Evolutionary conservation across 768 basidiomycete genomes (phyloP), one percentile per base, ranked within the genome.

Genomic region (Tricholoma furcatifolium): DNA sequence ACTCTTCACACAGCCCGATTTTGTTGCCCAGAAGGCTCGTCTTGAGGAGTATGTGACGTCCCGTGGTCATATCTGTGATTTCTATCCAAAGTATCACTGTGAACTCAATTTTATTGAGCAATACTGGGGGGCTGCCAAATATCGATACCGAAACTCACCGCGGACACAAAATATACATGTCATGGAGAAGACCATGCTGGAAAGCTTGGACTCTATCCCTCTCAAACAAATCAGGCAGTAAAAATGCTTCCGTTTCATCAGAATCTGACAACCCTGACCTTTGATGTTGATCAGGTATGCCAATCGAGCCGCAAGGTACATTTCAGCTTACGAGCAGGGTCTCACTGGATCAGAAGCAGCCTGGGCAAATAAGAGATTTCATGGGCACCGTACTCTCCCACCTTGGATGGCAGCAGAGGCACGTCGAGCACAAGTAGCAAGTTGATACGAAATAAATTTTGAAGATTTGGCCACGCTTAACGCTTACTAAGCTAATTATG

Each of bases 31-130:
- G 18, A 60, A 66, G 51, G 67, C 66, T 1, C 38, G 53, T 10
- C 60, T 74, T 4, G 58, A 73, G 52, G 56, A 54, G 14, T 34
- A 54, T 15, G 64, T 66, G 49, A 53, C 58, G 15, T 47, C 49
- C 0, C 32, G 58, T 0, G 72, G 72, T 2, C 57, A 70, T 48
- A 35, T 61, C 17, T 62, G 63, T 51, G 51, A 73, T 14, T 75
- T 75, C 53, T 62, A 70, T 12, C 73, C 69, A 0, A 74, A 76
- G 50, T 77, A 70, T 38, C 58, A 61, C n/a, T n/a, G n/a, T n/a
- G n/a, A n/a, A n/a, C n/a, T n/a, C n/a, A n/a, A n/a, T n/a, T n/a
- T n/a, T n/a, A 58, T 61, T 36, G 60, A 61, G 35, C 40, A 57
- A 47, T 63, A 60, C 38, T 63, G 74, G 72, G 67, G 74, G 2